Base-by-base conservation (phyloP, 805 yeast genomes). In the Yarrowia yakushimensis region DNA sequence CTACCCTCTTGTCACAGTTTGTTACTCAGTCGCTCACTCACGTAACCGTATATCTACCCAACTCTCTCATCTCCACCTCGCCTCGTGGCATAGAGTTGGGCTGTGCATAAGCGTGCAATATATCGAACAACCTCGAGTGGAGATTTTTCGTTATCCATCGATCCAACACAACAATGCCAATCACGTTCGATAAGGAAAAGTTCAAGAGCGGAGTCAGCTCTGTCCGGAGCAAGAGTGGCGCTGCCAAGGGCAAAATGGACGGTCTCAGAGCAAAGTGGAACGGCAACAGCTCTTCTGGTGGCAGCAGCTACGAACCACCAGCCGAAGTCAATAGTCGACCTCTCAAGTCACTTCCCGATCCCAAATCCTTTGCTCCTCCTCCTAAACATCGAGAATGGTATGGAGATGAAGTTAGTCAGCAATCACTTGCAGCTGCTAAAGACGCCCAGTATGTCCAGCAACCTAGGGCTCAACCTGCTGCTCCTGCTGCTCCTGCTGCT, bases 341-440 rank as follows among this genome's bases (percentile, higher is more conserved):
- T 17, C 39, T 74, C 65, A 45, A 69, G n/a, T 65, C 75, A 4
- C 62, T 74, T 48, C 70, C 65, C 33, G 75, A 76, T 59, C 73
- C 79, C 20, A 66, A 64, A 12, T 59, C 76, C 10, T 73, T 78
- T 60, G 81, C 82, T 3, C 73, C 79, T 11, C 83, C 83, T 1
- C 85, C 85, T 0, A 72, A 68, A 57, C 74, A 82, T 36, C 72
- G 70, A 27, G 79, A 73, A 15, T 69, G 71, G 18, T 71, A 74
- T 11, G 68, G 69, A 15, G 74, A 63, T 5, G 72, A 67, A 20
- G 55, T 63, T 33, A 18, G 54, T 25, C 45, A 62, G 34, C 50
- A 45, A 36, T 39, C 48, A 8, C 36, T 55, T 7, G 61, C 46
- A 1, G 63, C 22, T 2, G 43, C 60, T 7, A 39, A 43, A 41